Evolutionary conservation across 1,139 yeast genomes (phyloP).

Genomic region (Suhomyces terraborum): DNA sequence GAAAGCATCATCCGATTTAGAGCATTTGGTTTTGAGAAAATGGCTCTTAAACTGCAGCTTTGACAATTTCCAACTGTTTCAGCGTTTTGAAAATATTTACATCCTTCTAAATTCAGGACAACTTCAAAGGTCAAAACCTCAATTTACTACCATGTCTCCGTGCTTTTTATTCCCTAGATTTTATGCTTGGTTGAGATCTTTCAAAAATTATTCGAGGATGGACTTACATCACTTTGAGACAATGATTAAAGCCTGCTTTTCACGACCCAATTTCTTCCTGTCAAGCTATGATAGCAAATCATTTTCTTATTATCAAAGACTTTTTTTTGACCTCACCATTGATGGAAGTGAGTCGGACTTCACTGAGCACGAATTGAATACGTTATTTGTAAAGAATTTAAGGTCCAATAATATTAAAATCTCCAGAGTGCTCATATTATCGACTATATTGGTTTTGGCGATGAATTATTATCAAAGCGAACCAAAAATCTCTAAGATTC

Average conservation of each 20-base stretch:
- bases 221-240: conserved; percentile 2
- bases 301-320: conserved; percentile 9
- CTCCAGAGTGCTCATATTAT: background rate
- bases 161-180: conserved; percentile 30
- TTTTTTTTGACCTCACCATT: conserved; percentile 11
- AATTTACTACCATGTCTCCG: conserved; percentile 25
- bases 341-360: conserved; percentile 5
- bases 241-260: conserved; percentile 12
- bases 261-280: conserved; percentile 4
- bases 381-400: conserved; percentile 8
- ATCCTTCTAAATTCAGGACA: background rate
- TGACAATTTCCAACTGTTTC: conserved; percentile 16
- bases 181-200: conserved; percentile 20
- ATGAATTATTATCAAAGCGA: background rate
- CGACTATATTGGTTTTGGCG: background rate
- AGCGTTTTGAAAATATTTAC: conserved; percentile 26
- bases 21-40: conserved; percentile 17
- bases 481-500: background rate
- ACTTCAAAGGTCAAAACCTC: conserved; percentile 3
- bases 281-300: conserved; percentile 2
- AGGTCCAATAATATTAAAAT: conserved; percentile 3
- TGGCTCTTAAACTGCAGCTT: conserved; percentile 25
- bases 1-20: conserved; percentile 13
- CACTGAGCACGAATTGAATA: conserved; percentile 13
- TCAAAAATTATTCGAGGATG: conserved; percentile 4